Evolutionary conservation across 176 grass and related monocot species (phyloP), one percentile per base, ranked within the genome.

Genomic region (Musa beccarii): DNA sequence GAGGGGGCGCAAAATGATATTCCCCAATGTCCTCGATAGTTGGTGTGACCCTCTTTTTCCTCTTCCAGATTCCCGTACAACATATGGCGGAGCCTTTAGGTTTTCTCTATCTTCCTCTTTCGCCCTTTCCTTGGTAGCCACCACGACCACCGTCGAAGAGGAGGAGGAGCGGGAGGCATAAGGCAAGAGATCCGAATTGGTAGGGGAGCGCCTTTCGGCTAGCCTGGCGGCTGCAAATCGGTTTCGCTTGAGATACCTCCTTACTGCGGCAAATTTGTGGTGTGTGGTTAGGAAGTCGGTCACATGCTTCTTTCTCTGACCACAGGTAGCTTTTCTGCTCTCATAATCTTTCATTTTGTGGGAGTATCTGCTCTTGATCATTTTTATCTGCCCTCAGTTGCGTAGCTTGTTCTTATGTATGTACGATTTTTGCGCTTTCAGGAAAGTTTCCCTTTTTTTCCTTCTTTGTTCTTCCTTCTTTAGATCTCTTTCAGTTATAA

Each of bases 31-130:
- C 68, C 68, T 70, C 68, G 34, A 51, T 68, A 70, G 68, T 70
- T 51, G 68, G 68, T 70, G 68, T 70, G 68, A 51, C 68, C 68
- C 68, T 70, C 68, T 51, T 70, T 70, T 70, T 70, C 49, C 68
- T 52, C 68, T 70, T 70, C 29, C 68, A 70, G 68, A 70, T 70
- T 70, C 68, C 68, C 68, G 68, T 70, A 70, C 68, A 66, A 66
- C 10, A 70, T 70, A 50, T 52, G 68, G 43, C 68, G 68, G 68
- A 70, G 68, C 68, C 29, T 70, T 51, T 17, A 49, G 68, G 68
- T 70, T 70, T 70, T 49, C 43, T 51, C 68, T 19, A 7, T 19
- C 68, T 19, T 1, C 68, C 43, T n/a, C 68, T 70, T 51, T 70
- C 68, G 43, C 49, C 68, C 68, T 20, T 21, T 20, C 16, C 29